These are phyloP conservation scores for Hemerocallis citrina DNA, from an alignment of 106 monocot genomes.

Conservation along the genomic window DNA sequence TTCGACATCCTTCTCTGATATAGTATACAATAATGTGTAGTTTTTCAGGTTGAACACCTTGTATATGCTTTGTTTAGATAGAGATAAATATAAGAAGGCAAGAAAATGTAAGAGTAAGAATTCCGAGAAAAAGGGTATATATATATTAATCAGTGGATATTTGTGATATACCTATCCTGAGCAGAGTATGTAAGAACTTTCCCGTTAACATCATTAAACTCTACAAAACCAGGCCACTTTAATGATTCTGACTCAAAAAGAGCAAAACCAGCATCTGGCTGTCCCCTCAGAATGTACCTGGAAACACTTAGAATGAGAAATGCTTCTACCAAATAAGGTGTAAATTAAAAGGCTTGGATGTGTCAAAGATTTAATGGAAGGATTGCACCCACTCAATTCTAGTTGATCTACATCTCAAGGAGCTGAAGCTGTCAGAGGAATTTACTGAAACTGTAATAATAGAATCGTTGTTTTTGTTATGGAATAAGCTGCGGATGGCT, in stretches of 20 bases:
- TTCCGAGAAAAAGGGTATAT: too few species aligned
- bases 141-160: background rate
- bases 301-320: constrained; percentile 1
- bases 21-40: constrained; percentile 67
- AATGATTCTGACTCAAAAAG: constrained; percentile 87
- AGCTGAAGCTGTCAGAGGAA: constrained; percentile 76
- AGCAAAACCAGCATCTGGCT: constrained; percentile 75
- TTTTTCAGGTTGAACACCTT: constrained; percentile 91
- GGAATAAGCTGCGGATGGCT: constrained; percentile 79
- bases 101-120: background rate
- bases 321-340: background rate
- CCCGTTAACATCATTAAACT: constrained; percentile 93
- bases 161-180: constrained; percentile 43
- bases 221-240: constrained; percentile 92
- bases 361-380: background rate
- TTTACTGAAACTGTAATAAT: constrained; percentile 88
- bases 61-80: constrained; percentile 41
- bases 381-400: constrained; percentile 47
- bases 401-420: constrained; percentile 80
- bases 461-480: constrained; percentile 85
- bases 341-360: background rate
- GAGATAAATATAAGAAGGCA: background rate
- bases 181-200: constrained; percentile 86
- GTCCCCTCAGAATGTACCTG: constrained; percentile 62
- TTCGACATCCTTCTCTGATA: constrained; percentile 76